Conservation (phyloP, 2,329 filamentous ascomycete species). For the Fusarium setosum region DNA sequence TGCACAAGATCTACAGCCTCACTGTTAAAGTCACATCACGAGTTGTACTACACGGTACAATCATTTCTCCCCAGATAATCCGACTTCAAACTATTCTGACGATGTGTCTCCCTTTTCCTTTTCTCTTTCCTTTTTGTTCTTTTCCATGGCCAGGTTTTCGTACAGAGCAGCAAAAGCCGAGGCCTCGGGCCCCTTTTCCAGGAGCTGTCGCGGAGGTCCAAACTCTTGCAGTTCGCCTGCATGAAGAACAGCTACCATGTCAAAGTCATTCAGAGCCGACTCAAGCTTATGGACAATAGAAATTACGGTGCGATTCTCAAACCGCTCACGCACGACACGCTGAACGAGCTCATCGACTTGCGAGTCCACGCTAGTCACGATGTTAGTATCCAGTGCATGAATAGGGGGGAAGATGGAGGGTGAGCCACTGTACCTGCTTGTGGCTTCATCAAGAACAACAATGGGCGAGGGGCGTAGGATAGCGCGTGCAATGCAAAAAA, state of each 20-base stretch:
- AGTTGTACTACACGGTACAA: background rate
- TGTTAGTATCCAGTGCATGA: background rate
- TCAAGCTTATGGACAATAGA: constrained; percentile 42
- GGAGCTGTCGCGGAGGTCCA: constrained; percentile 28
- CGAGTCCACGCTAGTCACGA: constrained; percentile 20
- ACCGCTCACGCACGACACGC: constrained; percentile 28
- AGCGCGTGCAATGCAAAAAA: constrained; percentile 60
- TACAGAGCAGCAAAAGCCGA: constrained; percentile 31
- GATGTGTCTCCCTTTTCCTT: background rate
- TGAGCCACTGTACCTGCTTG: constrained; percentile 46
- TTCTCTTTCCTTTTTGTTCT: background rate
- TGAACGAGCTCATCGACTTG: constrained; percentile 31
- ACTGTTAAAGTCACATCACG: background rate
- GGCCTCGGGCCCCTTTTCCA: constrained; percentile 3
- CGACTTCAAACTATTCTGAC: background rate
- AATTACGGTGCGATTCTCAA: constrained; percentile 39
- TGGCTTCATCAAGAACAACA: constrained; percentile 56
- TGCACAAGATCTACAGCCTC: background rate
- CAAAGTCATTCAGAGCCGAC: constrained; percentile 33
- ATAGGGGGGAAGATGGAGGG: background rate
- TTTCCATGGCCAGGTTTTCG: background rate
- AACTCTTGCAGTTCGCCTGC: constrained; percentile 35
- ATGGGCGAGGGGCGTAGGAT: constrained; percentile 53
- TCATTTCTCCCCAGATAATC: background rate
- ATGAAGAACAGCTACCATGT: constrained; percentile 34